Conservation (phyloP, 2,329 filamentous ascomycete genomes). For the Penicillium sp. region DNA sequence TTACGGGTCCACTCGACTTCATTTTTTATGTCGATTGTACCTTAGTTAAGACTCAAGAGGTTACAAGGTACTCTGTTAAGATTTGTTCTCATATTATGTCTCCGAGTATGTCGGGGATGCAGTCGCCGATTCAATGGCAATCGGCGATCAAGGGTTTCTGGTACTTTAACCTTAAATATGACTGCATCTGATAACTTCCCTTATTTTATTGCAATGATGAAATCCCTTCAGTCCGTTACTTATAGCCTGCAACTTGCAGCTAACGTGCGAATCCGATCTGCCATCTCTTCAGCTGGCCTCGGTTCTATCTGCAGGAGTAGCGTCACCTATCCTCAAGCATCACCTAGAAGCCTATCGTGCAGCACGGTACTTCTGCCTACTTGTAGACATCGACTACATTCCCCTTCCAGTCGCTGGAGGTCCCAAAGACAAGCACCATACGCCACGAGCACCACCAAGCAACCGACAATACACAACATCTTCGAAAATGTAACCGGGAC, state of each 20-base stretch:
- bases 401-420: neutral
- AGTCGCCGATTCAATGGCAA: conserved; percentile 6
- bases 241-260: neutral
- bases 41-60: neutral
- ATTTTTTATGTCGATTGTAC: neutral
- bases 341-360: neutral
- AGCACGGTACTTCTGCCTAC: neutral
- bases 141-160: conserved; percentile 5
- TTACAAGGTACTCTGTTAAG: neutral
- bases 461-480: conserved; percentile 28
- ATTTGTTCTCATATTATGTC: neutral
- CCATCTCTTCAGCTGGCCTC: neutral
- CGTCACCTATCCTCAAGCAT: neutral
- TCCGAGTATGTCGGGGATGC: conserved; percentile 1
- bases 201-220: neutral
- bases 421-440: neutral
- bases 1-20: conserved; percentile 6
- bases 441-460: conserved; percentile 5
- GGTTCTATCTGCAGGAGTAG: neutral
- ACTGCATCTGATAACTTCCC: neutral
- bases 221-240: neutral
- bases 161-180: neutral
- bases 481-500: conserved; percentile 47
- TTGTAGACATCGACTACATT: neutral
- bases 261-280: neutral